Base-by-base conservation (phyloP, 805 yeast genomes). In the Myxozyma melibiosi region DNA sequence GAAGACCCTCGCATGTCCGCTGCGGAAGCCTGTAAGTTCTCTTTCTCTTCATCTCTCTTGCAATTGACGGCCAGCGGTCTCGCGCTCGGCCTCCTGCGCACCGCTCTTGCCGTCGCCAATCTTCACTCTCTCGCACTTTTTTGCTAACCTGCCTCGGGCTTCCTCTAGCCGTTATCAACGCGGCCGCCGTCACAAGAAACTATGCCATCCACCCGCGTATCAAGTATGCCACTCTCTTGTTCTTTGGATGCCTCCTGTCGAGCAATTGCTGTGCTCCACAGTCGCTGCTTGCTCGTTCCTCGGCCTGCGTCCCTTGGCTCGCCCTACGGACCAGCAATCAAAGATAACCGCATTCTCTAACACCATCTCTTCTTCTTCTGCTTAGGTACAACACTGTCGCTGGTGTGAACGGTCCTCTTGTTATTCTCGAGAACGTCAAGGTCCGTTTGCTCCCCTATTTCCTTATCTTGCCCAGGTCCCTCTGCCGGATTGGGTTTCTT, bases 381-480 rank as follows among this genome's bases (percentile, higher is more conserved):
- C 45, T 14, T 68, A 87, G 85, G 68, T 94, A 94, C 77, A 94
- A 94, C 79, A 94, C 99, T 30, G 99, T 94, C 61, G 92, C 92
- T 53, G 98, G 98, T 74, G 96, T 94, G 69, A 94, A 95, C 74
- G 99, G 99, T 62, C 99, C 99, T 4, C 82, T 94, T 73, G 99
- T 94, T 61, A 91, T 88, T 66, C 76, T 88, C 66, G 92, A 88
- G 71, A 85, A 88, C 63, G 94, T 88, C 68, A 88, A 87, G 62
- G 65, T 55, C 39, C 22, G 51, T 18, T 6, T 14, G 13, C n/a
- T 51, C 8, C 44, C 28, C 18, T 24, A 6, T 20, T 20, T 2
- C 16, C 7, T 18, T 6, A 3, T 6, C 5, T 18, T 22, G 18
- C 38, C 37, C 34, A 25, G 30, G 31, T n/a, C n/a, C n/a, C n/a